Evolutionary conservation across 495 filamentous ascomycete species (phyloP).

Genomic region (Aspergillus homomorphus): DNA sequence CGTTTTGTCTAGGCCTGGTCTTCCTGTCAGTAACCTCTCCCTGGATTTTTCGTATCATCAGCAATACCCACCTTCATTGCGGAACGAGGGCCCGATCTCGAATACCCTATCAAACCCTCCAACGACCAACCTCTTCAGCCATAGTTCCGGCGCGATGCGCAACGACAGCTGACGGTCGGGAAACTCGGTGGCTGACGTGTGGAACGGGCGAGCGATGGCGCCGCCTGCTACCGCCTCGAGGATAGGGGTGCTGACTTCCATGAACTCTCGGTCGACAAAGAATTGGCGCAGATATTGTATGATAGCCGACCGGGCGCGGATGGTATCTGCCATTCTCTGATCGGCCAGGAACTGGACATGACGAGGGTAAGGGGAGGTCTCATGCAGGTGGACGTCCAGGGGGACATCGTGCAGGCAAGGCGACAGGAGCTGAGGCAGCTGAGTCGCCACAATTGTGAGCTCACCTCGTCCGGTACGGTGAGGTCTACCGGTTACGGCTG

Average conservation of each 20-base stretch:
- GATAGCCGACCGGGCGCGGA: constrained; percentile 71
- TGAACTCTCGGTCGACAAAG: constrained; percentile 65
- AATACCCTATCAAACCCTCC: constrained; percentile 88
- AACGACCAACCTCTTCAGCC: constrained; percentile 88
- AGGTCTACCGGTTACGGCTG: constrained; percentile 67
- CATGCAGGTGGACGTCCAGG: constrained; percentile 56
- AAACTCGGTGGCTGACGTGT: constrained; percentile 69
- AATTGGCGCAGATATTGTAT: constrained; percentile 71
- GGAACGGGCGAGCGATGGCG: constrained; percentile 81
- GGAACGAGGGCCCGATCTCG: constrained; percentile 89
- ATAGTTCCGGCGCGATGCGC: constrained; percentile 89
- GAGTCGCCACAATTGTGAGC: constrained; percentile 65
- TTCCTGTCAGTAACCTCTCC: constrained; percentile 6
- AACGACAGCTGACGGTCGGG: constrained; percentile 65
- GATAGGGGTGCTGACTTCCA: constrained; percentile 89
- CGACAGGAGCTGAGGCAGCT: constrained; percentile 66
- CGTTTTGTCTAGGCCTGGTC: constrained; percentile 69
- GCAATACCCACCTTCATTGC: constrained; percentile 71
- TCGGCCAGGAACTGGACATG: constrained; percentile 84
- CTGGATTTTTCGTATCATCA: background rate
- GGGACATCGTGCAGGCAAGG: constrained; percentile 77
- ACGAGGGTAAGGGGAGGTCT: constrained; percentile 61
- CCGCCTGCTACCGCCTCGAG: constrained; percentile 73
- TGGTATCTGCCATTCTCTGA: constrained; percentile 56
- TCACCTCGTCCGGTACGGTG: constrained; percentile 71